Evolutionary conservation across 169 alveolate species (phyloP).

Genomic region (Plasmodium yoelii): DNA sequence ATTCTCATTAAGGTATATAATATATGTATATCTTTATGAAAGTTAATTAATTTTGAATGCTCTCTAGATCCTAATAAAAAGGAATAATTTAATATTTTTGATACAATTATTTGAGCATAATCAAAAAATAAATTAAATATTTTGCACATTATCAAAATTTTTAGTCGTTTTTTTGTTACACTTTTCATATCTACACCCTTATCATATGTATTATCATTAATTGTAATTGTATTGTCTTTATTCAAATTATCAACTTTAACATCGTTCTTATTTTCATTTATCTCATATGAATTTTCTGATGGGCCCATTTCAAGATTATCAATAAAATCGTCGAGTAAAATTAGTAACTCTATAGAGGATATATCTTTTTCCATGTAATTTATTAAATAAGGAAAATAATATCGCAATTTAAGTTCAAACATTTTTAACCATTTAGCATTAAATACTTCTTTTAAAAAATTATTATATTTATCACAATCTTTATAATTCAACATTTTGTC

Average conservation of each 20-base stretch:
- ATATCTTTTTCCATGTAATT: constrained; percentile 31
- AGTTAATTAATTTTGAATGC: constrained; percentile 23
- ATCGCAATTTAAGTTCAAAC: constrained; percentile 22
- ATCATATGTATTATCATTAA: neutral
- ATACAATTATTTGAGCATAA: constrained; percentile 35
- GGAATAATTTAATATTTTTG: constrained; percentile 39
- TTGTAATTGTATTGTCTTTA: neutral
- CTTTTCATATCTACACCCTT: neutral
- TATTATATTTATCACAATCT: constrained; percentile 14
- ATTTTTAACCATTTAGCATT: constrained; percentile 6
- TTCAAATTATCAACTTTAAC: neutral
- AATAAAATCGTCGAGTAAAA: constrained; percentile 46
- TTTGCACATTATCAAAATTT: constrained; percentile 39
- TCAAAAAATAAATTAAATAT: constrained; percentile 59
- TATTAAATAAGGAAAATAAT: constrained; percentile 38
- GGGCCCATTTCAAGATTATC: neutral
- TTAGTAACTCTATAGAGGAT: constrained; percentile 20
- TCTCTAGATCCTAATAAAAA: constrained; percentile 63
- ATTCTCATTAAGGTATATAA: constrained; percentile 66
- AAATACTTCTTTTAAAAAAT: constrained; percentile 3
- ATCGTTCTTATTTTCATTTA: neutral
- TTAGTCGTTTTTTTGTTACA: constrained; percentile 43
- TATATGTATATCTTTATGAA: constrained; percentile 41
- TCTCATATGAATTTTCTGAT: neutral
- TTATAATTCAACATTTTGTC: constrained; percentile 19